A percentile compares a stretch with the other conserved stretches of the same genome.
Evolutionary conservation across 2,329 filamentous ascomycete genomes (phyloP).

Genomic region (Colletotrichum nymphaeae): DNA sequence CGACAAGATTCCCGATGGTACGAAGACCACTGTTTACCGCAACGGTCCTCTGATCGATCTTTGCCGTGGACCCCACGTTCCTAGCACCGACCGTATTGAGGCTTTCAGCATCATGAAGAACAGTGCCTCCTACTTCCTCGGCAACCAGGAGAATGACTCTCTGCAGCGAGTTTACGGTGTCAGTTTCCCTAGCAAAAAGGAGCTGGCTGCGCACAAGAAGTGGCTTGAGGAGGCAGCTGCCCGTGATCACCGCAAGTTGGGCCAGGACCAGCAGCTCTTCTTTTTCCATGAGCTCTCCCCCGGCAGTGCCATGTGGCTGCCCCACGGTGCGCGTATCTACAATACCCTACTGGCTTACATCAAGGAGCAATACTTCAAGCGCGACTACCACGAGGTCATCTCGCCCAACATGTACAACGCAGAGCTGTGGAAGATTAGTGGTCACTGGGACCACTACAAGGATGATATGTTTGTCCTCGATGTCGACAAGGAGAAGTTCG

Average conservation of each 20-base stretch:
- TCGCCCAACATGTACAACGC: conserved; percentile 95
- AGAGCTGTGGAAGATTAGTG: conserved; percentile 91
- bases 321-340: conserved; percentile 93
- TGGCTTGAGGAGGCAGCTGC: conserved; percentile 98
- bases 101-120: conserved; percentile 82
- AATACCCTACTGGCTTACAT: conserved; percentile 87
- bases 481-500: conserved; percentile 82
- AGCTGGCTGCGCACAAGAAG: conserved; percentile 91
- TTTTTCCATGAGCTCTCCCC: conserved; percentile 97
- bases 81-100: conserved; percentile 86
- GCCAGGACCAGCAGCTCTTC: conserved; percentile 95
- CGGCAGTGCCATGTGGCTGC: conserved; percentile 91
- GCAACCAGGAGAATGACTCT: conserved; percentile 92
- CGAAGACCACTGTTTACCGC: conserved; percentile 92
- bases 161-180: conserved; percentile 97
- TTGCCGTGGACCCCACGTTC: conserved; percentile 94
- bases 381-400: conserved; percentile 94
- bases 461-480: conserved; percentile 83
- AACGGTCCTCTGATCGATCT: conserved; percentile 95
- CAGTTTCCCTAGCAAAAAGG: conserved; percentile 95
- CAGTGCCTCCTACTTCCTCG: conserved; percentile 86
- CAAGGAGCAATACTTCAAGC: conserved; percentile 88
- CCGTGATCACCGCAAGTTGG: conserved; percentile 93
- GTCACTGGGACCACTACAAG: conserved; percentile 92
- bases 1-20: conserved; percentile 89